Conservation (phyloP, 2,329 filamentous ascomycete species). For the Diplocarpon rosae region DNA sequence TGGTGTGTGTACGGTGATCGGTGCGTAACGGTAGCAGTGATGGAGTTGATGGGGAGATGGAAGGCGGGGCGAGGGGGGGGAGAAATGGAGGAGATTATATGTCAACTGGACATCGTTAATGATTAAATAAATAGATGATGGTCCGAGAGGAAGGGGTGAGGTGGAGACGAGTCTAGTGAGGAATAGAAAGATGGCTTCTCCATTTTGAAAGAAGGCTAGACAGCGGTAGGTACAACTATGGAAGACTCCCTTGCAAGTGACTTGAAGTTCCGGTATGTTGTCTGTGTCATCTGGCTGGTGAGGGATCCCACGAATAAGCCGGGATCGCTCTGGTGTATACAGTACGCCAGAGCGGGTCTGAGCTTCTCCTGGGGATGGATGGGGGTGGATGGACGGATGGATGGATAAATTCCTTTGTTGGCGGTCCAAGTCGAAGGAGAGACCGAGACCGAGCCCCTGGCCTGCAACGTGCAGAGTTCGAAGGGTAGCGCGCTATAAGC, state of each 20-base stretch:
- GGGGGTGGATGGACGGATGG: neutral
- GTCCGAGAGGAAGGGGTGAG: slow-evolving; percentile 10
- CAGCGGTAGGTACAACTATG: slow-evolving; percentile 25
- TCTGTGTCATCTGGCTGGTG: slow-evolving; percentile 28
- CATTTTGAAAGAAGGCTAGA: slow-evolving; percentile 22
- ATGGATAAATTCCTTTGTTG: slow-evolving; percentile 17
- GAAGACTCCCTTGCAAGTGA: slow-evolving; percentile 23
- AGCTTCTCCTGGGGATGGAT: slow-evolving; percentile 25
- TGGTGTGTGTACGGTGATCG: slow-evolving; percentile 6
- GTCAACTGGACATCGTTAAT: slow-evolving; percentile 9
- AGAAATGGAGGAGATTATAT: slow-evolving; percentile 3
- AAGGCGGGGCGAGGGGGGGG: slow-evolving; percentile 5
- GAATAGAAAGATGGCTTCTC: slow-evolving; percentile 21
- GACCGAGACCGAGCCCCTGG: slow-evolving; percentile 20
- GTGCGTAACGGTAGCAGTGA: neutral
- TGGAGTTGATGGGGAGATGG: neutral
- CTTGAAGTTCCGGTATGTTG: slow-evolving; percentile 26
- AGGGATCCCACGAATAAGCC: slow-evolving; percentile 23
- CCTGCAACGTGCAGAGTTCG: slow-evolving; percentile 12
- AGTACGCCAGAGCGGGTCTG: slow-evolving; percentile 22
- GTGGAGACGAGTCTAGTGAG: slow-evolving; percentile 13
- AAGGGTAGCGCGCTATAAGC: slow-evolving; percentile 6
- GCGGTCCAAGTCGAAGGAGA: slow-evolving; percentile 25
- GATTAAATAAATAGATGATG: slow-evolving; percentile 14
- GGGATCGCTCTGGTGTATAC: slow-evolving; percentile 11